These are phyloP conservation scores for Colletotrichum sp. DNA, from an alignment of 2,329 filamentous ascomycete species.

Conservation along the genomic window DNA sequence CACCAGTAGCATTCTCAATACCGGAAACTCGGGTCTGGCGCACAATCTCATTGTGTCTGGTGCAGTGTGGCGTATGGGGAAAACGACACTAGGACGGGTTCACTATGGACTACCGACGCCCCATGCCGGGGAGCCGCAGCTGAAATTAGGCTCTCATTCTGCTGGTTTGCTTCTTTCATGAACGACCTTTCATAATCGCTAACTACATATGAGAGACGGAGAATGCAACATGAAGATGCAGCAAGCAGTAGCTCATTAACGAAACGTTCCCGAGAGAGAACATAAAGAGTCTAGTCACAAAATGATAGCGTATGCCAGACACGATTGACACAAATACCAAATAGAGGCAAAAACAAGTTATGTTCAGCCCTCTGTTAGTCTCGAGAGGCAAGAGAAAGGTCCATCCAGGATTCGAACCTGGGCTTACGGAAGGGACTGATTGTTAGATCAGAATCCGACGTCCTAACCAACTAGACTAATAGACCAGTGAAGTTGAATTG, in stretches of 20 bases:
- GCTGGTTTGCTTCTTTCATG: background rate
- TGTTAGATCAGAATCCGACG: background rate
- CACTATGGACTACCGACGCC: background rate
- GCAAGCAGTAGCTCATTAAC: background rate
- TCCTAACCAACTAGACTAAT: slow-evolving; percentile 19
- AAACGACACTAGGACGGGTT: background rate
- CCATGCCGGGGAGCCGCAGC: background rate
- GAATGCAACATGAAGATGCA: background rate
- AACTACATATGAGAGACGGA: background rate
- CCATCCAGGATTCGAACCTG: slow-evolving; percentile 14
- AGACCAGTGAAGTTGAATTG: background rate
- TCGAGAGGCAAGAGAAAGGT: background rate
- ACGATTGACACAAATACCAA: too few species aligned
- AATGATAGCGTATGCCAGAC: background rate
- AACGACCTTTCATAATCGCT: background rate
- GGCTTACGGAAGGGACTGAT: slow-evolving; percentile 3
- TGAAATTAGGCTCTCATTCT: background rate
- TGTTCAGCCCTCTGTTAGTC: background rate
- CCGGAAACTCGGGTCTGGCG: background rate
- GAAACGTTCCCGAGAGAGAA: background rate
- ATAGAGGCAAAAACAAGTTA: background rate
- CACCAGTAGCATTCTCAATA: background rate
- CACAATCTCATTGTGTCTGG: background rate
- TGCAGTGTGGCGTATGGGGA: background rate
- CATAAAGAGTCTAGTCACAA: background rate